Evolutionary conservation across 768 basidiomycete genomes (phyloP), one percentile per base, ranked within the genome.

Genomic region (Crepidotus variabilis): DNA sequence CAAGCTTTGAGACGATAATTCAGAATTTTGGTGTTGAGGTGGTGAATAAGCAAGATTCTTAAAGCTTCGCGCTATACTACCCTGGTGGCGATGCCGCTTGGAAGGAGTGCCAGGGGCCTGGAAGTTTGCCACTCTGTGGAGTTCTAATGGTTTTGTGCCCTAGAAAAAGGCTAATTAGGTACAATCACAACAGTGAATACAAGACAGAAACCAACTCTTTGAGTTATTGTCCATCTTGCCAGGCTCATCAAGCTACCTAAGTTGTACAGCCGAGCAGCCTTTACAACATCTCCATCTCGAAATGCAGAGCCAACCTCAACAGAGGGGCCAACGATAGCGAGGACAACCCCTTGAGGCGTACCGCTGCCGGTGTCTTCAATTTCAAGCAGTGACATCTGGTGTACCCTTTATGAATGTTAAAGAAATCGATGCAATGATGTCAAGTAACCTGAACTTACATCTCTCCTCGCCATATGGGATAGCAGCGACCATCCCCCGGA

Each of bases 201-300:
- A 22, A 23, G 1, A 18, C 2, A 9, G 2, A 36, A 28, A 63
- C 71, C 43, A 59, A 87, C 91, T 70, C 86, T 87, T 56, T 87
- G 84, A 9, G 85, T 72, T 16, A 86, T 71, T 0, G 83, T 78
- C 88, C 88, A 93, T 63, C 84, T 85, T 1, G 88, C 89, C 11
- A 94, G 77, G 62, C 80, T 92, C 8, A 80, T 78, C 6, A 94
- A 71, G 65, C 90, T 90, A 18, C 83, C 76, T 18, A 94, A 75
- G 63, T 86, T 93, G 68, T 94, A 94, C 90, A 94, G 92, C 39
- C 92, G 82, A 39, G 92, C 70, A 6, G 76, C 74, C 48, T 84
- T 78, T 36, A 76, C 63, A 6, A 76, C 67, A 60, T 90, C 88
- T 51, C 78, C 69, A 35, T 89, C 84, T 57, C 79, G 83, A 32